These are phyloP conservation scores for Rhizophagus clarus DNA, from an alignment of 192 early-diverging fungal genomes.

Conservation along the genomic window DNA sequence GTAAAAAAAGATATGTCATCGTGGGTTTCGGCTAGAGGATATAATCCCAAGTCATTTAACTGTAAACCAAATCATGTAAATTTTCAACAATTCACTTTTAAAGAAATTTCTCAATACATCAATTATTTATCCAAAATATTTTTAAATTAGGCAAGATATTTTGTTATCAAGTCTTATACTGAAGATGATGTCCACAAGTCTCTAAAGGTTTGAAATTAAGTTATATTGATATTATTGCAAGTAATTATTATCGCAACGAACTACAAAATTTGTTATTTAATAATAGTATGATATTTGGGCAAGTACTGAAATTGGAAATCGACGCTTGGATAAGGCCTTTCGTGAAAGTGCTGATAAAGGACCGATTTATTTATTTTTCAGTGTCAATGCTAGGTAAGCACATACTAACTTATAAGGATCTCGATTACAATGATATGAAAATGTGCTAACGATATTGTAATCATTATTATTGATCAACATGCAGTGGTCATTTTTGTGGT, in stretches of 20 bases:
- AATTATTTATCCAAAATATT: neutral
- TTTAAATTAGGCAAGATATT: conserved; percentile 48
- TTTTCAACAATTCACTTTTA: neutral
- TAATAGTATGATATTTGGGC: conserved; percentile 54
- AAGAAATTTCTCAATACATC: neutral
- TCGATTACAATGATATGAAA: neutral
- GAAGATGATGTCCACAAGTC: conserved; percentile 51
- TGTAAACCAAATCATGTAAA: conserved; percentile 27
- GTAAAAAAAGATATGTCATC: conserved; percentile 24
- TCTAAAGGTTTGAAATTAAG: conserved; percentile 20
- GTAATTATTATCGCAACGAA: neutral
- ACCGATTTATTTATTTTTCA: conserved; percentile 56
- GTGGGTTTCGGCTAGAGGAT: conserved; percentile 23
- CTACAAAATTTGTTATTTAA: neutral
- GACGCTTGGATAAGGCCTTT: conserved; percentile 54
- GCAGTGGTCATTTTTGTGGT: conserved; percentile 58
- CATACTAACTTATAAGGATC: neutral
- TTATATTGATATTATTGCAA: neutral
- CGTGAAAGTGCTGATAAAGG: conserved; percentile 32
- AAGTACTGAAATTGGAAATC: conserved; percentile 60
- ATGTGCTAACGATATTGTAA: neutral
- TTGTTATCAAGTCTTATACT: conserved; percentile 61
- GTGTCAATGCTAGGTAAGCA: conserved; percentile 48
- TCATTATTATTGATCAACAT: neutral
- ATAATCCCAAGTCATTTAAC: conserved; percentile 30